Base-by-base conservation (phyloP, 805 yeast genomes). In the Jamesozyma lodderae region DNA sequence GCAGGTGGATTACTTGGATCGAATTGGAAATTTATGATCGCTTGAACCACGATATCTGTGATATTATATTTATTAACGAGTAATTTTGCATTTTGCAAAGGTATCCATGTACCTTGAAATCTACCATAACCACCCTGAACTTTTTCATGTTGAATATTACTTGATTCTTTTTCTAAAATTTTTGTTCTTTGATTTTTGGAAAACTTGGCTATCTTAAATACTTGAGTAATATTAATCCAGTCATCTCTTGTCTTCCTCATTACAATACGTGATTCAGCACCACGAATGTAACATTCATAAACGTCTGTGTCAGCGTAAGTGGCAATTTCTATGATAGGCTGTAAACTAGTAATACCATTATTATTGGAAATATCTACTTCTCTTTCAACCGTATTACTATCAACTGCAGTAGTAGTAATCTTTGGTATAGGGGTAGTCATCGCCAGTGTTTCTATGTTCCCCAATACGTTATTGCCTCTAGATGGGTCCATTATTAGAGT, bases 181-280 rank as follows among this genome's bases (percentile, higher is more conserved):
- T 81, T 75, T 2, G 92, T 82, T 58, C 94, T 63, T 52, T 79
- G 81, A 2, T 88, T 82, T 59, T 83, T 83, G 31, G 85, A 81
- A 51, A 78, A 79, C 43, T 79, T 75, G 26, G 88, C 87, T 42
- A 82, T 76, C 55, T 83, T 82, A 48, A 83, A 65, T 26, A 82
- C 79, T 55, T 83, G 94, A 0, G 94, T 83, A 17, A 87, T 86
- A 54, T 83, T 83, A 38, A 92, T 86, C 97, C 97, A 92, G 49
- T 88, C 83, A 58, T 92, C 98, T 35, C 73, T 69, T 43, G 84
- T 79, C 41, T 97, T 70, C 51, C 97, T 75, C 97, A 92, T 92
- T 2, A 58, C 57, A 29, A 60, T 52, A 15, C 55, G 45, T 9
- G 58, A 48, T 40, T 52, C 61, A 30, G 38, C 49, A 37, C 79